These are phyloP conservation scores for Asterophora lycoperdoides DNA, from an alignment of 768 basidiomycete species.

Conservation along the genomic window DNA sequence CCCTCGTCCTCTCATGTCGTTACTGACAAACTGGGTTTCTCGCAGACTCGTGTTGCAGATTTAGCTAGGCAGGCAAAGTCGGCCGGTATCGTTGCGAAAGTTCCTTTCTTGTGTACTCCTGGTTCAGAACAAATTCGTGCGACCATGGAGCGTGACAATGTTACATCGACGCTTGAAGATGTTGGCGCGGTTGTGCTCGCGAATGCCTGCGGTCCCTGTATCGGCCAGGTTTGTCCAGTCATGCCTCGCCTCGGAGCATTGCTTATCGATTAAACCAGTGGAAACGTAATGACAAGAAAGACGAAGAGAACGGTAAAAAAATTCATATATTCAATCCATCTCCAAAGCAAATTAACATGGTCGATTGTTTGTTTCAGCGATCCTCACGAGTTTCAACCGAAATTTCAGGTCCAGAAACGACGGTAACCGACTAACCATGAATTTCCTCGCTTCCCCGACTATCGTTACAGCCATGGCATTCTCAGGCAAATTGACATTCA, in stretches of 20 bases:
- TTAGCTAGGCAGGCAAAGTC: slow-evolving; percentile 85
- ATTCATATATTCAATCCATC: background rate
- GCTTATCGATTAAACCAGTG: slow-evolving; percentile 46
- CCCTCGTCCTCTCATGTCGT: slow-evolving; percentile 3
- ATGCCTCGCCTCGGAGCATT: background rate
- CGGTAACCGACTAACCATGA: slow-evolving; percentile 91
- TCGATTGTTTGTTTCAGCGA: slow-evolving; percentile 48
- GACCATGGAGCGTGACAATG: slow-evolving; percentile 91
- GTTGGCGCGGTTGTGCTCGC: slow-evolving; percentile 95
- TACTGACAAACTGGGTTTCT: slow-evolving; percentile 4
- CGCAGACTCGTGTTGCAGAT: slow-evolving; percentile 84
- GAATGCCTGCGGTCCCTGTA: slow-evolving; percentile 98
- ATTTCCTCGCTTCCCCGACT: slow-evolving; percentile 96
- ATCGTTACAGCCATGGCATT: slow-evolving; percentile 98
- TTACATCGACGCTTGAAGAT: slow-evolving; percentile 75
- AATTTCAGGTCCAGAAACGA: slow-evolving; percentile 91
- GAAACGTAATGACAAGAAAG: slow-evolving; percentile 86
- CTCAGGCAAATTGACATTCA: slow-evolving; percentile 89
- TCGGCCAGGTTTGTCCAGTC: slow-evolving; percentile 67
- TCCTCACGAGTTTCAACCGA: slow-evolving; percentile 96
- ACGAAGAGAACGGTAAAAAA: slow-evolving; percentile 79
- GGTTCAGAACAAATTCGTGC: slow-evolving; percentile 96
- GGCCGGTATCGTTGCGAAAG: slow-evolving; percentile 76
- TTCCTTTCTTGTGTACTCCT: slow-evolving; percentile 85
- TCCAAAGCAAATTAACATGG: slow-evolving; percentile 4